Evolutionary conservation across 1,139 yeast species (phyloP), one percentile per base, ranked within the genome.

Genomic region (Suhomyces yuchorum): DNA sequence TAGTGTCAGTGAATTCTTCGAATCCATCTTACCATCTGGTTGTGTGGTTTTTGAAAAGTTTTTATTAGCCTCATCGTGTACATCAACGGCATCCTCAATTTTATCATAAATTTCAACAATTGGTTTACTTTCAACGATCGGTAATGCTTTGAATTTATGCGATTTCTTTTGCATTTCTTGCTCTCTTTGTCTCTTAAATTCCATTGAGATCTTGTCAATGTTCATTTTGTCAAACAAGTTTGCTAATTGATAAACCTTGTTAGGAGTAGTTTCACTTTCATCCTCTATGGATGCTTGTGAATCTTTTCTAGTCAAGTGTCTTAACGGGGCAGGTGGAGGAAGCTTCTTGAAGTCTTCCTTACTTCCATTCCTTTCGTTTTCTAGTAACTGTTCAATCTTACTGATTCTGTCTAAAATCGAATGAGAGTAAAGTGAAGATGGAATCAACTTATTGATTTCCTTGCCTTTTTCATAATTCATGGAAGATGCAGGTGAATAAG

Each of bases 61-160:
- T 14, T 42, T 47, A 35, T 46, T 50, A 17, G 46, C 51, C 37
- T 62, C 66, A 37, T 69, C 75, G 40, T 66, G 63, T 3, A 64
- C 73, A 52, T 70, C 76, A 18, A 90, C 96, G 1, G 96, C 97
- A 67, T 91, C 97, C 55, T 86, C 86, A 33, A 90, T 95, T 60
- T 89, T 87, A 56, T 89, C 86, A 64, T 88, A 93, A 24, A 95
- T 88, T 58, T 92, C 97, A 24, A 92, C 98, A 49, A 89, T 87
- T 0, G 99, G 98, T 52, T 81, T 84, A 4, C 96, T 85, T 2
- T 84, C 81, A 22, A 85, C 84, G 48, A 90, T 82, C 1, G 95
- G 93, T 32, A 79, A 74, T 0, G 96, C 96, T 46, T 86, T 78
- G 53, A 84, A 85, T 50, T 87, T 81, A 50, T 81, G 81, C 22